A percentile compares a stretch with the other conserved stretches of the same genome.
phyloP scores from a whole-genome alignment of 2,329 filamentous ascomycete genomes.

The Ophiostoma novo-ulmi region DNA sequence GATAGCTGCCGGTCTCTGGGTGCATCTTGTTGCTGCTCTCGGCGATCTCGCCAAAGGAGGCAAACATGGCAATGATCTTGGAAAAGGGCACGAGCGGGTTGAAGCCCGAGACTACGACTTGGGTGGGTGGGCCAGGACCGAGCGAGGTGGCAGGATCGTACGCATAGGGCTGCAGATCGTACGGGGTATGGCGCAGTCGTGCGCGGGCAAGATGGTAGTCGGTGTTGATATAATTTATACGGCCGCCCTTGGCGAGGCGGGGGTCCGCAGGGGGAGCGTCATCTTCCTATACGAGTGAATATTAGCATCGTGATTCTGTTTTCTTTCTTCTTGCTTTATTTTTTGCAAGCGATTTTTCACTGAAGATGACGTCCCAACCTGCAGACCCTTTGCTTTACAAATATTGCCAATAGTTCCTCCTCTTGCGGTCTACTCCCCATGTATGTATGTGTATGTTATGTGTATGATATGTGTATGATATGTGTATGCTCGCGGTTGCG shows the following conservation, averaged over 20 bases:
- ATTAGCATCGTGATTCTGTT: slow-evolving; percentile 47
- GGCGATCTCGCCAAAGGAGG: slow-evolving; percentile 78
- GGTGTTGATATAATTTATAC: slow-evolving; percentile 62
- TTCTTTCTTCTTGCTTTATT: slow-evolving; percentile 7
- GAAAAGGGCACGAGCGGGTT: slow-evolving; percentile 80
- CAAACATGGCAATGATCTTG: slow-evolving; percentile 70
- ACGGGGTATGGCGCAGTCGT: slow-evolving; percentile 65
- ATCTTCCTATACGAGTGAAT: slow-evolving; percentile 60
- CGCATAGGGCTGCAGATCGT: slow-evolving; percentile 73
- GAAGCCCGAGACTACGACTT: slow-evolving; percentile 93
- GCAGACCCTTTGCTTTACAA: slow-evolving; percentile 26
- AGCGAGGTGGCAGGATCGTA: slow-evolving; percentile 80
- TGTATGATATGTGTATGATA: neutral
- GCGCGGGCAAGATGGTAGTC: slow-evolving; percentile 67
- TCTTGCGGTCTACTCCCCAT: slow-evolving; percentile 25
- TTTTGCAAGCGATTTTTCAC: neutral
- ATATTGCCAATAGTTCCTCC: slow-evolving; percentile 21
- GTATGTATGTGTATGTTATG: slow-evolving; percentile 17
- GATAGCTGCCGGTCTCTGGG: slow-evolving; percentile 85
- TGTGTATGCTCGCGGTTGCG: neutral
- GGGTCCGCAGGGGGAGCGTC: slow-evolving; percentile 76
- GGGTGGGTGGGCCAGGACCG: slow-evolving; percentile 81
- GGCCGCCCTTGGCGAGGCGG: slow-evolving; percentile 65
- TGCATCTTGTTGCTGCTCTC: slow-evolving; percentile 93
- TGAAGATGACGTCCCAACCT: slow-evolving; percentile 58